phyloP scores from a whole-genome alignment of 768 basidiomycete species.

The Hygrophorus russula region DNA sequence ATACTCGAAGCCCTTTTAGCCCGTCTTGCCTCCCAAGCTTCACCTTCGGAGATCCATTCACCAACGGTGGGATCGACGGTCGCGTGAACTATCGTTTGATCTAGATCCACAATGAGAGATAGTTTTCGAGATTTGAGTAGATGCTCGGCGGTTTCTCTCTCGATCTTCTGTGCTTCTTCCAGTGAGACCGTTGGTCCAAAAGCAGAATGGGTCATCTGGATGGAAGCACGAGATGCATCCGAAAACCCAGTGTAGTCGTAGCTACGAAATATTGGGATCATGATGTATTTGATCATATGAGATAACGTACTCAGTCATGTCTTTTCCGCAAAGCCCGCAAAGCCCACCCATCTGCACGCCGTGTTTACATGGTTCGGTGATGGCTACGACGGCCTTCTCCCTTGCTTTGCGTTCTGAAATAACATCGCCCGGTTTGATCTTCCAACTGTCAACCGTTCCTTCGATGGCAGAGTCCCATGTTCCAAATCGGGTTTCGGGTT shows the following conservation, averaged over 20 bases:
- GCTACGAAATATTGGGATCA: slow-evolving; percentile 21
- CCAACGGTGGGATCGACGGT: slow-evolving; percentile 98
- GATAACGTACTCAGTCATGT: slow-evolving; percentile 73
- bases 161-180: slow-evolving; percentile 85
- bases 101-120: slow-evolving; percentile 94
- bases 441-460: slow-evolving; percentile 68
- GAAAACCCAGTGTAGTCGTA: slow-evolving; percentile 84
- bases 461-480: slow-evolving; percentile 87
- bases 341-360: slow-evolving; percentile 87
- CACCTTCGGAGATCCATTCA: slow-evolving; percentile 88
- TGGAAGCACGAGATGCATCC: slow-evolving; percentile 76
- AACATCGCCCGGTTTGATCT: slow-evolving; percentile 51
- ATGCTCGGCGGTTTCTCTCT: slow-evolving; percentile 69
- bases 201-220: slow-evolving; percentile 91
- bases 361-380: slow-evolving; percentile 93
- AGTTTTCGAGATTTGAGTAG: slow-evolving; percentile 70
- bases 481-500: slow-evolving; percentile 65
- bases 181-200: slow-evolving; percentile 86
- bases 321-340: slow-evolving; percentile 91
- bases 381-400: slow-evolving; percentile 47
- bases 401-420: slow-evolving; percentile 48
- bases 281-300: slow-evolving; percentile 6
- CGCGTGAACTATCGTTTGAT: slow-evolving; percentile 98
- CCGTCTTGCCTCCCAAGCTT: slow-evolving; percentile 64
- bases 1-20: slow-evolving; percentile 26